Conservation (phyloP, 768 basidiomycete species). For the Hydnum rufescens region DNA sequence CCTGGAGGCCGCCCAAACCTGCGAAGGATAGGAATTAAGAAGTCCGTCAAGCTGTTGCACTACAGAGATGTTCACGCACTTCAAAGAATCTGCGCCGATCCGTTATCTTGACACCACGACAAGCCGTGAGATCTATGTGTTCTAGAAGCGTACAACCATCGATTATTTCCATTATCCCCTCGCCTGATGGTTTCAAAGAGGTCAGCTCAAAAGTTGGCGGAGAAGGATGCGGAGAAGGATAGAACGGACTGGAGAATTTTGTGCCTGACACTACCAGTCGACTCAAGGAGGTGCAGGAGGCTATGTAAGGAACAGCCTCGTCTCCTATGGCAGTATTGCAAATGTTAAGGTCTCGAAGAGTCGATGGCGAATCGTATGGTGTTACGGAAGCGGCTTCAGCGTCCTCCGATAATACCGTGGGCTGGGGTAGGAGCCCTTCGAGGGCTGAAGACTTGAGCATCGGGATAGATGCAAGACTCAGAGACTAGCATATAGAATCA, state of each 20-base stretch:
- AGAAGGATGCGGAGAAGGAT: not conserved
- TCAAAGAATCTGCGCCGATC: conserved; percentile 51
- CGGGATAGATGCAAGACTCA: conserved; percentile 38
- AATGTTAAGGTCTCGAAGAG: conserved; percentile 30
- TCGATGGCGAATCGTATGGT: conserved; percentile 15
- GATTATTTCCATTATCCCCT: conserved; percentile 35
- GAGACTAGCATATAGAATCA: no score
- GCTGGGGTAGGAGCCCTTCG: conserved; percentile 24
- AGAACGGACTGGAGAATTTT: conserved; percentile 36
- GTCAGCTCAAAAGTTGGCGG: not conserved
- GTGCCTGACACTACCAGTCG: conserved; percentile 37
- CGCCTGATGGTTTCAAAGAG: conserved; percentile 20
- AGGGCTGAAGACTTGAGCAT: conserved; percentile 32
- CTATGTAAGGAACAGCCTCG: conserved; percentile 30
- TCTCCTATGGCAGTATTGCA: conserved; percentile 47
- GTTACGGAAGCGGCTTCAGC: conserved; percentile 14
- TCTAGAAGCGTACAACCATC: conserved; percentile 34
- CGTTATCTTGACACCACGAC: conserved; percentile 36
- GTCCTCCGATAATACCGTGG: not conserved
- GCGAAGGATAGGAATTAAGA: no score
- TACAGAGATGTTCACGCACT: conserved; percentile 16
- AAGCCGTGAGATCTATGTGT: conserved; percentile 45
- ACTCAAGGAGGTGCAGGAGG: conserved; percentile 29
- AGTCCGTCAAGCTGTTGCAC: no score
- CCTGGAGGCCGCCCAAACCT: no score